phyloP scores from a whole-genome alignment of 345 rosid genomes.

The Moricandia arvensis region DNA sequence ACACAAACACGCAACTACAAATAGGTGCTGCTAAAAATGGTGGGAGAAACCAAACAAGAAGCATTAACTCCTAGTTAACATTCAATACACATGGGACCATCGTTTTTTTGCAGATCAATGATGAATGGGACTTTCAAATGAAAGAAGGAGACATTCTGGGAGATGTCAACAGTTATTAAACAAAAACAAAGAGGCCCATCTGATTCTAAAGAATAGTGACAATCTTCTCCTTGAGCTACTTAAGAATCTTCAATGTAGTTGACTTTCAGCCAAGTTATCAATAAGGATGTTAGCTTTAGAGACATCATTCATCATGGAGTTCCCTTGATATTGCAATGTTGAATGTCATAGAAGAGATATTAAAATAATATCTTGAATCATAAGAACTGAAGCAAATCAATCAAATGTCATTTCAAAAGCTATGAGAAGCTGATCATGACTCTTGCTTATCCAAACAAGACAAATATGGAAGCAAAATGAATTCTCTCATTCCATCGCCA shows the following conservation, averaged over 20 bases:
- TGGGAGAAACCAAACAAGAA: constrained; percentile 1
- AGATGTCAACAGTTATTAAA: background rate
- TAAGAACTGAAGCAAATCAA: background rate
- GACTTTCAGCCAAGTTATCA: background rate
- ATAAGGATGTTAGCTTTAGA: background rate
- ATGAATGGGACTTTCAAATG: constrained; percentile 1
- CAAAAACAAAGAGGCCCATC: background rate
- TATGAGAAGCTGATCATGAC: background rate
- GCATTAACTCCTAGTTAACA: background rate
- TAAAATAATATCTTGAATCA: background rate
- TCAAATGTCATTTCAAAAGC: background rate
- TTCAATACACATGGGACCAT: background rate
- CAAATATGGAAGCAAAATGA: background rate
- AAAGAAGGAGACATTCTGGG: background rate
- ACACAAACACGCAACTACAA: background rate
- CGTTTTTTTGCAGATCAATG: background rate
- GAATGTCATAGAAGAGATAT: background rate
- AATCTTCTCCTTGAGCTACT: background rate
- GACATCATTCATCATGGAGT: background rate
- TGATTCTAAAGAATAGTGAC: background rate
- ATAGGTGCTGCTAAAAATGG: background rate
- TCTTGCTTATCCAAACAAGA: background rate
- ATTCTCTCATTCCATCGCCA: background rate
- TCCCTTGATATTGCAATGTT: background rate
- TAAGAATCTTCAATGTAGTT: background rate